These are phyloP conservation scores for Chaetomium globosum DNA, from an alignment of 2,329 filamentous ascomycete genomes.

Conservation along the genomic window DNA sequence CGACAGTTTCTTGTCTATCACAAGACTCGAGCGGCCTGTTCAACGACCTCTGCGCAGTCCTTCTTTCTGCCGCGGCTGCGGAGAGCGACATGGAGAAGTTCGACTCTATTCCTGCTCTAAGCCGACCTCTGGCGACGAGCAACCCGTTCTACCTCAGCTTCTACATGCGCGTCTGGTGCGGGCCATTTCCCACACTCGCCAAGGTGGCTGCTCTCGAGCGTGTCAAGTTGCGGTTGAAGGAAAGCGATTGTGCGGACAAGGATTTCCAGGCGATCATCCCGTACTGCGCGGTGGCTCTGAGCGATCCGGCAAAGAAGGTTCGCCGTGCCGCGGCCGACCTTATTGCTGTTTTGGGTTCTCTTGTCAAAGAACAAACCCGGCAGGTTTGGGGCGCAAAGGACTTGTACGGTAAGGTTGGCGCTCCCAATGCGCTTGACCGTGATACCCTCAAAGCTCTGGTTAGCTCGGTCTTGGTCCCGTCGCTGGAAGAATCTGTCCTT, in stretches of 20 bases:
- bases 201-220: slow-evolving; percentile 70
- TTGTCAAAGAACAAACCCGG: slow-evolving; percentile 46
- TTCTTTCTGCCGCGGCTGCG: slow-evolving; percentile 57
- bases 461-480: slow-evolving; percentile 68
- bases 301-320: slow-evolving; percentile 74
- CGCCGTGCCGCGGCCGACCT: slow-evolving; percentile 74
- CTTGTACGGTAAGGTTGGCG: slow-evolving; percentile 64
- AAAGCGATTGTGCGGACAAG: slow-evolving; percentile 50
- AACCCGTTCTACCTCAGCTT: slow-evolving; percentile 73
- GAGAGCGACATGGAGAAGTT: slow-evolving; percentile 53
- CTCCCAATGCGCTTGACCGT: slow-evolving; percentile 60
- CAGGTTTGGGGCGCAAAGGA: slow-evolving; percentile 61
- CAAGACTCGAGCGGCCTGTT: slow-evolving; percentile 57
- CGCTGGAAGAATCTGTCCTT: slow-evolving; percentile 82
- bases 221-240: slow-evolving; percentile 60
- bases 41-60: slow-evolving; percentile 60
- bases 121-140: slow-evolving; percentile 56
- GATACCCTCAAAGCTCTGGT: slow-evolving; percentile 65
- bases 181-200: slow-evolving; percentile 68
- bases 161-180: slow-evolving; percentile 73
- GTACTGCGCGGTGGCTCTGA: slow-evolving; percentile 73
- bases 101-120: slow-evolving; percentile 58
- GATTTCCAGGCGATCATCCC: slow-evolving; percentile 83
- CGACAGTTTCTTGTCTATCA: slow-evolving; percentile 55
- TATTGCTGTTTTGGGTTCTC: slow-evolving; percentile 57